Base-by-base conservation (phyloP, 106 monocot species). In the Phalaenopsis aphrodite region DNA sequence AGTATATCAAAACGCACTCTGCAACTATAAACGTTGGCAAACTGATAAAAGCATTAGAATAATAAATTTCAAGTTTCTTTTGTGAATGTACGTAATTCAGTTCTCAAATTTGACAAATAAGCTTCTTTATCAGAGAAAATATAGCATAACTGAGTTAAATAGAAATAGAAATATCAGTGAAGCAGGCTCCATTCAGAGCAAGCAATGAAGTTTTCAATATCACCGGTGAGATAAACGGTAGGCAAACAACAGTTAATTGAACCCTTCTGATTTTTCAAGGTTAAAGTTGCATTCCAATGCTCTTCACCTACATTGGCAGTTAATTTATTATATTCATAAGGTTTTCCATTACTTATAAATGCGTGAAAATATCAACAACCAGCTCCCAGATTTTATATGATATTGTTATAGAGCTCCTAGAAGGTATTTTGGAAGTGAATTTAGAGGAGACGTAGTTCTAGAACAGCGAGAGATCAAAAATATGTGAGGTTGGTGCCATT, bases 1-100 rank as follows among this genome's bases (percentile, higher is more conserved):
- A 71, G 85, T 98, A 98, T 89, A 98, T 98, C 64, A 98, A 88
- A 72, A 98, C 94, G 80, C 97, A 98, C 84, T 98, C 97, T 90
- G 94, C 94, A 87, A 98, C 92, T 82, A 98, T 98, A 89, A 98
- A 94, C 57, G 94, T 98, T 79, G 97, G 97, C 92, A 92, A 75
- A 83, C 94, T 98, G 94, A 90, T 85, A 86, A 85, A 79, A 90
- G 87, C 68, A 92, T 87, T 78, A 89, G 85, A 82, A 83, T 77
- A 42, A 79, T 41, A 11, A 68, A 85, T 43, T 83, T 81, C 55
- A 81, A 81, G 48, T 83, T 73, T 79, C 78, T 56, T 83, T 39
- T 49, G 39, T 16, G 30, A 43, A 56, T 39, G 30, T 14, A 76
- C 73, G 38, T 56, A 14, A 42, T 41, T 19, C 8, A 12, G 3